Evolutionary conservation across 2,329 filamentous ascomycete species (phyloP).

Genomic region (Colletotrichum zoysiae): DNA sequence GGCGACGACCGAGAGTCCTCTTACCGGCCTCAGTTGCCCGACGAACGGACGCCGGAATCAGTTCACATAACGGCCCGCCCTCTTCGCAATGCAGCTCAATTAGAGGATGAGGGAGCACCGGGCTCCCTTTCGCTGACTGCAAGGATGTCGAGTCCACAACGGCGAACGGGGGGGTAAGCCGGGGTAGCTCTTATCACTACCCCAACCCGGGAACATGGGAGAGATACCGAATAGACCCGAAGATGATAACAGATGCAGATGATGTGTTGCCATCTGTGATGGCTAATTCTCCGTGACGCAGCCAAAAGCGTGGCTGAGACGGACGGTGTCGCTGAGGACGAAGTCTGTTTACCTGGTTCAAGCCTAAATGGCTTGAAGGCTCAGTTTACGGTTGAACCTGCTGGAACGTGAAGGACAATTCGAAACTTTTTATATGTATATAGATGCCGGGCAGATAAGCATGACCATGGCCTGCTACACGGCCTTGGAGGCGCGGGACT

Average conservation of each 20-base stretch:
- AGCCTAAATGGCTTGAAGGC: neutral
- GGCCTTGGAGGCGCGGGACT: constrained; percentile 61
- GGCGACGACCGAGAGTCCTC: neutral
- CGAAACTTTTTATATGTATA: constrained; percentile 1
- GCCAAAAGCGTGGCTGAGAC: neutral
- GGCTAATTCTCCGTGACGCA: neutral
- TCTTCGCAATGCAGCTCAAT: neutral
- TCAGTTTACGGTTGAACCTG: neutral
- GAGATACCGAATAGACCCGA: neutral
- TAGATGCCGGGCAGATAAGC: constrained; percentile 14
- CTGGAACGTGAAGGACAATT: neutral
- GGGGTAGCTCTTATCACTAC: constrained; percentile 16
- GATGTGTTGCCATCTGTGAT: neutral
- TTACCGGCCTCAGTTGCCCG: constrained; percentile 4
- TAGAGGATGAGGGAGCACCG: neutral
- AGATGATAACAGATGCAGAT: constrained; percentile 1
- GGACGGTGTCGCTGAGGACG: neutral
- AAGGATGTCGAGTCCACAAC: neutral
- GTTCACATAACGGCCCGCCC: neutral
- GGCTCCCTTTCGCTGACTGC: neutral
- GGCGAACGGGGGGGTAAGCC: neutral
- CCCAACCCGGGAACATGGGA: neutral
- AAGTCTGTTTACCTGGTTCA: neutral
- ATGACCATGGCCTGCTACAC: constrained; percentile 44
- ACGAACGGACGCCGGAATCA: neutral